These are phyloP conservation scores for Auricularia cornea DNA, from an alignment of 768 basidiomycete genomes.

Conservation along the genomic window DNA sequence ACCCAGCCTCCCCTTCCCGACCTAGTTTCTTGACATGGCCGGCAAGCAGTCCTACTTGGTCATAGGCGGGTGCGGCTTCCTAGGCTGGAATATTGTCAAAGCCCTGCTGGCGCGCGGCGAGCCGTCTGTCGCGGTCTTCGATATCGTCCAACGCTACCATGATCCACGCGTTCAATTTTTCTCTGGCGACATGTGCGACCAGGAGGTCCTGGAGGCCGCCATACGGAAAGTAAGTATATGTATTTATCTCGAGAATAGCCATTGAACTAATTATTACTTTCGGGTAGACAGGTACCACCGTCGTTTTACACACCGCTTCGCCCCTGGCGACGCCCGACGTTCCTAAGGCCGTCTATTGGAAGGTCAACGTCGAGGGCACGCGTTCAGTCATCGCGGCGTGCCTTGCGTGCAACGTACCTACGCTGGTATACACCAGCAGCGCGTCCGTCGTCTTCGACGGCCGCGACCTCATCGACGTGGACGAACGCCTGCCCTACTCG, in stretches of 20 bases:
- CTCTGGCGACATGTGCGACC: slow-evolving; percentile 80
- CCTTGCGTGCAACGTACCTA: slow-evolving; percentile 58
- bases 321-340: slow-evolving; percentile 57
- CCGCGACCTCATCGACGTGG: slow-evolving; percentile 67
- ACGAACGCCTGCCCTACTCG: slow-evolving; percentile 77
- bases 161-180: slow-evolving; percentile 71
- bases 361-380: slow-evolving; percentile 92
- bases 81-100: slow-evolving; percentile 87
- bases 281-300: slow-evolving; percentile 66
- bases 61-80: slow-evolving; percentile 89
- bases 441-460: slow-evolving; percentile 89
- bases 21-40: no score
- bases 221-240: slow-evolving; percentile 59
- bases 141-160: slow-evolving; percentile 85
- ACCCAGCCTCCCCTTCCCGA: no score
- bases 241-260: not conserved
- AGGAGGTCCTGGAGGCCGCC: slow-evolving; percentile 61
- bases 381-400: slow-evolving; percentile 78
- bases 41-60: slow-evolving; percentile 68
- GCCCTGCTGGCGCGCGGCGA: slow-evolving; percentile 72
- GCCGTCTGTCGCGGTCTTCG: slow-evolving; percentile 69
- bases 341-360: slow-evolving; percentile 66
- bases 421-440: slow-evolving; percentile 91
- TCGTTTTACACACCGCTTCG: slow-evolving; percentile 94
- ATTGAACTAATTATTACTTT: not conserved